Base-by-base conservation (phyloP, 768 basidiomycete genomes). In the Lactifluus volemus region DNA sequence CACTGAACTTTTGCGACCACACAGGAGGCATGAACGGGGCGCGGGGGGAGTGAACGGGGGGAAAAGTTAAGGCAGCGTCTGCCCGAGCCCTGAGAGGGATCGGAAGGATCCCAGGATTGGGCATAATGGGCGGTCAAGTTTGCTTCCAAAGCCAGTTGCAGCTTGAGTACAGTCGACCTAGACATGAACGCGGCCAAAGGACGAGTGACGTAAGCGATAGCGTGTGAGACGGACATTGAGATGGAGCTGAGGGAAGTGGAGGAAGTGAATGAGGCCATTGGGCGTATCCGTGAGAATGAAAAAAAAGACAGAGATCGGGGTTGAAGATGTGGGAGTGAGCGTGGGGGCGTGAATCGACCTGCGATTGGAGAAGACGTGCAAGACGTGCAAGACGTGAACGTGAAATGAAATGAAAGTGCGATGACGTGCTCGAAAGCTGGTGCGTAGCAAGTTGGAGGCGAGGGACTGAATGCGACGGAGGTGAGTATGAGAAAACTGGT, bases 51-150 rank as follows among this genome's bases (percentile, higher is more conserved):
- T 67, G 82, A 81, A 63, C 73, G 69, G 11, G 87, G 87, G 5
- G 88, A 85, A 57, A 92, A 79, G 55, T 85, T 79, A 67, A 90
- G 82, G 75, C 84, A 86, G 68, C 89, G 86, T 59, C 83, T 84
- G 53, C 83, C 84, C 19, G 86, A 86, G 53, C 86, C 83, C 61
- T 81, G 79, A 50, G 83, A 76, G 48, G 88, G 88, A 55, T 88
- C 81, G 30, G 77, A 73, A 4, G 81, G 78, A 50, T 73, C 74
- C 89, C 89, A 91, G 10, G 83, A 79, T 47, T 84, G 73, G 42
- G 84, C 81, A 68, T 82, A 89, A 61, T 84, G 79, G 41, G 86
- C 79, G 25, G 79, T 83, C 68, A 91, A 79, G 77, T 88, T 88
- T 47, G 82, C 80, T 75, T 89, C 83, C 64, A 92, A 85, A 61